Evolutionary conservation across 2,329 filamentous ascomycete genomes (phyloP), one percentile per base, ranked within the genome.

Genomic region (Talaromyces funiculosus): DNA sequence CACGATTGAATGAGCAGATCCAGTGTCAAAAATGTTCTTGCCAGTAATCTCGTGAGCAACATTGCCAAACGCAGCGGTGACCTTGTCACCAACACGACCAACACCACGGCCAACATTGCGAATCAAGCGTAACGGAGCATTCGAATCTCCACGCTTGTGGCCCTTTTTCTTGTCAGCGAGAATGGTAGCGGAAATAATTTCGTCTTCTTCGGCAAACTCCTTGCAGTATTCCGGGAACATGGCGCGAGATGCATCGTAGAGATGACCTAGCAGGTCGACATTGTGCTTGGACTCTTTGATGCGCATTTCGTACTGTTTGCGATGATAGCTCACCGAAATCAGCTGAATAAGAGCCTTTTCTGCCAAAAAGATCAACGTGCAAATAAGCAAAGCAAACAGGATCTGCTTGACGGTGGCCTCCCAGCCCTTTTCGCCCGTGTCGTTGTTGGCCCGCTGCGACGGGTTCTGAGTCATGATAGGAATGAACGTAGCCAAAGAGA

Each of bases 11-110:
- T 97, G 92, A 0, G 92, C 87, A 4, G 92, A 90, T 69, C 90
- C 93, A 14, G 91, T 88, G 74, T 97, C 96, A 78, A 97, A 96
- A 22, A 97, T 89, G 69, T 96, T 86, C 78, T 95, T 96, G 65
- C 94, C 94, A 0, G 94, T 96, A 62, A 99, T 92, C 69, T 97
- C 94, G 2, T 90, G 90, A 1, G 94, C 93, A 55, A 97, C 86
- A 68, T 96, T 94, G 24, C 94, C 94, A 73, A 97, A 95, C 0
- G 88, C 90, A 1, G 91, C 92, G 0, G 92, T 96, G 63, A 97
- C 86, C 77, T 96, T 96, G 80, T 95, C 93, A 68, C 93, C 93
- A 59, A 96, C 81, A 22, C 92, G 86, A 42, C 90, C 89, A 55
- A 91, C 87, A 59, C 88, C 86, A 38, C 82, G 81, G 42, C 57